Evolutionary conservation across 768 basidiomycete genomes (phyloP).

Genomic region (Astraeus odoratus): DNA sequence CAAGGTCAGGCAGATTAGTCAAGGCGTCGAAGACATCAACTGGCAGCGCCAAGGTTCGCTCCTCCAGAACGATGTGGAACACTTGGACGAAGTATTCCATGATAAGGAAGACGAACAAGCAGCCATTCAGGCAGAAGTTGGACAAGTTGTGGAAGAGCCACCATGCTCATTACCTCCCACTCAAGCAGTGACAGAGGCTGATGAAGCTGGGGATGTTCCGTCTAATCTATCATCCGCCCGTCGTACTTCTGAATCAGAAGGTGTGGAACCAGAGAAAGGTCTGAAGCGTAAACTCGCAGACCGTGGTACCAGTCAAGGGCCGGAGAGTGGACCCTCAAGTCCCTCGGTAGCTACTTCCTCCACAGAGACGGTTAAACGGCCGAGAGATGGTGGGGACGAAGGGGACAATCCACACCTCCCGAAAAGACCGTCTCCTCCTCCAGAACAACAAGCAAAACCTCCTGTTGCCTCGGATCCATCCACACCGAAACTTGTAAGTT

Average conservation of each 20-base stretch:
- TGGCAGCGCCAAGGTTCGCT: slow-evolving; percentile 44
- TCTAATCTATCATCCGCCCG: slow-evolving; percentile 20
- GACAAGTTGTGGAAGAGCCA: slow-evolving; percentile 1
- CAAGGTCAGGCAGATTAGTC: slow-evolving; percentile 74
- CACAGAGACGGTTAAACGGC: slow-evolving; percentile 46
- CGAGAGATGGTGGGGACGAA: slow-evolving; percentile 53
- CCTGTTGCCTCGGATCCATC: slow-evolving; percentile 19
- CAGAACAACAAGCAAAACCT: slow-evolving; percentile 35
- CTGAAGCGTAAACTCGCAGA: slow-evolving; percentile 66
- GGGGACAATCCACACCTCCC: slow-evolving; percentile 57
- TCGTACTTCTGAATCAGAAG: slow-evolving; percentile 39
- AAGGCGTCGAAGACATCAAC: slow-evolving; percentile 70
- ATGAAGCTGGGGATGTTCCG: slow-evolving; percentile 24
- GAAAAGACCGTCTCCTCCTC: slow-evolving; percentile 64
- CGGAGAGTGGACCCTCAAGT: slow-evolving; percentile 25
- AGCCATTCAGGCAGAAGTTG: slow-evolving; percentile 6
- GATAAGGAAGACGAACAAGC: slow-evolving; percentile 12
- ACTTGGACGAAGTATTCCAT: slow-evolving; percentile 2
- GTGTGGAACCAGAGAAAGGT: slow-evolving; percentile 47
- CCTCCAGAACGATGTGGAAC: slow-evolving; percentile 8
- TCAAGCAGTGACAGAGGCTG: slow-evolving; percentile 22
- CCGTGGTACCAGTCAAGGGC: slow-evolving; percentile 58
- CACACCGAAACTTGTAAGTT: slow-evolving; percentile 42
- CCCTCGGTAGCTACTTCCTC: slow-evolving; percentile 10
- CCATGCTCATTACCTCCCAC: slow-evolving; percentile 13